Evolutionary conservation across 2,329 filamentous ascomycete species (phyloP).

Genomic region (Hawksworthiomyces lignivorus): DNA sequence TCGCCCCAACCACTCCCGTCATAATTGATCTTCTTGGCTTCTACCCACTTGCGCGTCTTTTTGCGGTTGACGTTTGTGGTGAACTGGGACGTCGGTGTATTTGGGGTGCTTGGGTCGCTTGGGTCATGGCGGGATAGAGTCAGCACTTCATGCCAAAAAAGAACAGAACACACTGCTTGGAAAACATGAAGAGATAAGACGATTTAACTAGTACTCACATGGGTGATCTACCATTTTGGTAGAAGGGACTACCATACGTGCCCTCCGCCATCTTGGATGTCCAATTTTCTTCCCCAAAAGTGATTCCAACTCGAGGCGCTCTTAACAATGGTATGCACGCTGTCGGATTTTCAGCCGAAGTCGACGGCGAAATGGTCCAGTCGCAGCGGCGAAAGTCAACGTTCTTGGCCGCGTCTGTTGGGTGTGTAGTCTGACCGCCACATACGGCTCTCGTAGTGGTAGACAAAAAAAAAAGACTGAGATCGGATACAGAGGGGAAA

Average conservation of each 20-base stretch:
- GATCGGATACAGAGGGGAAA: too few species aligned
- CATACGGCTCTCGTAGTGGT: too few species aligned
- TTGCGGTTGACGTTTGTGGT: slow-evolving; percentile 79
- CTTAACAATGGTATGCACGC: too few species aligned
- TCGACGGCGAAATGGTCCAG: too few species aligned
- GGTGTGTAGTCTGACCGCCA: too few species aligned
- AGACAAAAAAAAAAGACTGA: too few species aligned
- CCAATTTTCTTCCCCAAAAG: too few species aligned
- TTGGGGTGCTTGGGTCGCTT: slow-evolving; percentile 16
- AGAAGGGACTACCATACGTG: slow-evolving; percentile 23
- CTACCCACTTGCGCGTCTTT: slow-evolving; percentile 92
- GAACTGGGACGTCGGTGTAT: slow-evolving; percentile 38
- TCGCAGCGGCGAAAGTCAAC: too few species aligned
- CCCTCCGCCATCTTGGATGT: slow-evolving; percentile 19
- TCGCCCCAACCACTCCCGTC: slow-evolving; percentile 92
- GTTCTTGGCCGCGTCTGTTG: too few species aligned
- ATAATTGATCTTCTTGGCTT: slow-evolving; percentile 79
- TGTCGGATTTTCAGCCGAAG: too few species aligned
- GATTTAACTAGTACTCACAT: slow-evolving; percentile 21
- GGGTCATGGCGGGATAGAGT: not conserved
- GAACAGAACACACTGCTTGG: not conserved
- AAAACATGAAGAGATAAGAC: not conserved
- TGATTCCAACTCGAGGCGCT: too few species aligned
- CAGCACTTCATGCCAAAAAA: not conserved
- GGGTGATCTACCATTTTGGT: slow-evolving; percentile 15